Evolutionary conservation across 495 filamentous ascomycete genomes (phyloP).

Genomic region (Penicillium antarcticum): DNA sequence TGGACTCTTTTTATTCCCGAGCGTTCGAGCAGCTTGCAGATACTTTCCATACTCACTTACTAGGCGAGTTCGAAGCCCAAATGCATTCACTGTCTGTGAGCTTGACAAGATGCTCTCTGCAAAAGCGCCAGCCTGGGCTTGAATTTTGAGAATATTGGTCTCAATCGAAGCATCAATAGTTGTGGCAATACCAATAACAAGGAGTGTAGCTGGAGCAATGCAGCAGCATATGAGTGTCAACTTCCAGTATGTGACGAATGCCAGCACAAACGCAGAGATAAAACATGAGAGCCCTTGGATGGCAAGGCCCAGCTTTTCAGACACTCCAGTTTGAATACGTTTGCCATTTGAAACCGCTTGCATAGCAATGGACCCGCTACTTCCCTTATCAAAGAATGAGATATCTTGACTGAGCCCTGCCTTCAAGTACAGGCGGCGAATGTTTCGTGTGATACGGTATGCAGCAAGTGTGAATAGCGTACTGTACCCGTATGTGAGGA

Average conservation of each 20-base stretch:
- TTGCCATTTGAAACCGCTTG: slow-evolving; percentile 71
- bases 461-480: slow-evolving; percentile 27
- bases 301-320: slow-evolving; percentile 68
- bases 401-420: slow-evolving; percentile 78
- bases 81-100: slow-evolving; percentile 74
- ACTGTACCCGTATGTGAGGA: slow-evolving; percentile 25
- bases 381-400: slow-evolving; percentile 75
- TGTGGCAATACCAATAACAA: slow-evolving; percentile 51
- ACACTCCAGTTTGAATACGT: slow-evolving; percentile 70
- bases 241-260: slow-evolving; percentile 73
- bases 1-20: slow-evolving; percentile 59
- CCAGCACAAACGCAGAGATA: slow-evolving; percentile 69
- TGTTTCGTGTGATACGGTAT: slow-evolving; percentile 70
- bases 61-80: slow-evolving; percentile 73
- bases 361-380: slow-evolving; percentile 76
- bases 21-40: slow-evolving; percentile 58
- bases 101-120: slow-evolving; percentile 82
- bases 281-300: slow-evolving; percentile 65
- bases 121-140: slow-evolving; percentile 70
- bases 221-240: slow-evolving; percentile 68
- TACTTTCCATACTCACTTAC: slow-evolving; percentile 57
- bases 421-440: slow-evolving; percentile 66
- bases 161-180: slow-evolving; percentile 47
- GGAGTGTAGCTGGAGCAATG: slow-evolving; percentile 57
- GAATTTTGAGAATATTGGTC: slow-evolving; percentile 61